phyloP scores from a whole-genome alignment of 768 basidiomycete genomes.

The Trametes elegans region DNA sequence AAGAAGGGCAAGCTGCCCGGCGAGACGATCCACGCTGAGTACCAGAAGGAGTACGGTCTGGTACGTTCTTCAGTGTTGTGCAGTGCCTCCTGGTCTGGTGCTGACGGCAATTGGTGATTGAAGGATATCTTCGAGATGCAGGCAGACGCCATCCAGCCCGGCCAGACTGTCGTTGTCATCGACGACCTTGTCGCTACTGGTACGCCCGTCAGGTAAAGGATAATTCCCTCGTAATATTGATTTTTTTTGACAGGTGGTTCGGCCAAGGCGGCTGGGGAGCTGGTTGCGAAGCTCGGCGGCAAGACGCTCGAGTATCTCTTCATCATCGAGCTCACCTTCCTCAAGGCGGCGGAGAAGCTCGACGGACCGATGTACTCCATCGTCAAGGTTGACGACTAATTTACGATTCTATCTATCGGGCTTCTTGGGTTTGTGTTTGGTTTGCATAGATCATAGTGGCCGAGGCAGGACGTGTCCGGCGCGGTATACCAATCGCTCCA shows the following conservation, averaged over 20 bases:
- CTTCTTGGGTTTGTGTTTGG: neutral
- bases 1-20: slow-evolving; percentile 97
- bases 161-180: slow-evolving; percentile 82
- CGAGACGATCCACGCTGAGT: slow-evolving; percentile 65
- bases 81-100: neutral
- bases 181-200: slow-evolving; percentile 98
- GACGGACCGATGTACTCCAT: slow-evolving; percentile 89
- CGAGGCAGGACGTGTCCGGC: neutral
- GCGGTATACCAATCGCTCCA: neutral
- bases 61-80: slow-evolving; percentile 41
- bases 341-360: slow-evolving; percentile 74
- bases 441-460: neutral
- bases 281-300: slow-evolving; percentile 80
- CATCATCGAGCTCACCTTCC: slow-evolving; percentile 78
- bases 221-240: neutral
- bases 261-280: slow-evolving; percentile 87
- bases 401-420: neutral
- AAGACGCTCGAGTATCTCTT: slow-evolving; percentile 92
- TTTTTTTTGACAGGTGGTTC: slow-evolving; percentile 69
- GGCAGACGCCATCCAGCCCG: slow-evolving; percentile 74
- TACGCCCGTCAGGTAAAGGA: slow-evolving; percentile 30
- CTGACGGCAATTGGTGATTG: neutral
- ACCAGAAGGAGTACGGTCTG: slow-evolving; percentile 91
- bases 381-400: slow-evolving; percentile 67
- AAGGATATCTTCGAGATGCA: slow-evolving; percentile 98